These are phyloP conservation scores for Ceratobasidium papillatum DNA, from an alignment of 1,284 basidiomycete species.

Conservation along the genomic window DNA sequence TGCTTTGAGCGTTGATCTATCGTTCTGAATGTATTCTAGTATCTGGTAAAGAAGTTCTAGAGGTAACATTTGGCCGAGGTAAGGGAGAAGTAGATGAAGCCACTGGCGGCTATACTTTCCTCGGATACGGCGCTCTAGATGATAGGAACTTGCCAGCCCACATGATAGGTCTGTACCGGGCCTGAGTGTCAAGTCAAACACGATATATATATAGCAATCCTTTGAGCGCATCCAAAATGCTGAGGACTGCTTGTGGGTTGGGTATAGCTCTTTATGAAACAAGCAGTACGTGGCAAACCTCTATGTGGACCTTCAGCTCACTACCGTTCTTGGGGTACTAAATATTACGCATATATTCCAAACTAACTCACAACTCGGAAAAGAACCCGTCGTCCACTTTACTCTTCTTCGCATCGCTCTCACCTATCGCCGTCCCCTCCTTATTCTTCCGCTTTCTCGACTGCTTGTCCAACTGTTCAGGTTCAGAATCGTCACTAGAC, in stretches of 20 bases:
- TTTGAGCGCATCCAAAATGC: no score
- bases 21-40: neutral
- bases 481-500: neutral
- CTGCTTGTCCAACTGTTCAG: conserved; percentile 52
- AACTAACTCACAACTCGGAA: conserved; percentile 13
- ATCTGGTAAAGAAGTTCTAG: neutral
- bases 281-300: no score
- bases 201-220: no score
- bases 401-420: conserved; percentile 61
- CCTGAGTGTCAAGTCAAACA: no score
- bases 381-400: conserved; percentile 47
- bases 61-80: neutral
- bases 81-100: neutral
- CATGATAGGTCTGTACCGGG: no score
- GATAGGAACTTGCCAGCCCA: no score
- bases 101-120: no score
- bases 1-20: neutral
- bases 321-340: neutral
- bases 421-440: conserved; percentile 55
- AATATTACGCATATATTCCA: neutral
- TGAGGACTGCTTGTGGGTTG: no score
- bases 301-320: no score
- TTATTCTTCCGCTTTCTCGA: conserved; percentile 68
- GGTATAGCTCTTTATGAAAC: no score
- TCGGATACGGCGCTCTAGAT: neutral